Conservation (phyloP, 805 yeast genomes). For the Kazachstania bromeliacearum region DNA sequence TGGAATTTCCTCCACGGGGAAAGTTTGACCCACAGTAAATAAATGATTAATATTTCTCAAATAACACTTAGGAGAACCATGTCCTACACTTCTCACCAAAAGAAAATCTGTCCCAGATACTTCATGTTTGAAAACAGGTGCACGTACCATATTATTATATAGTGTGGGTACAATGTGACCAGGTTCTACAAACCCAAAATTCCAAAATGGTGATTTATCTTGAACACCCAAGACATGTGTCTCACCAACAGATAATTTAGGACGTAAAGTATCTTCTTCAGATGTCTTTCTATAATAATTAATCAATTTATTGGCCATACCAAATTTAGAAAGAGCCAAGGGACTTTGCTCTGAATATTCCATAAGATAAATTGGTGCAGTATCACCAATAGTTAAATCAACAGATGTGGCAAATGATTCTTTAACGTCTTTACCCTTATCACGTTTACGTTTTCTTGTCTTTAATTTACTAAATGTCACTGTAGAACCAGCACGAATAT, state of each 20-base stretch:
- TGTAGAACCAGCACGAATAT: conserved; percentile 66
- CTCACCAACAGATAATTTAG: conserved; percentile 84
- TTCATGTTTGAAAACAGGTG: conserved; percentile 89
- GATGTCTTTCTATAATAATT: conserved; percentile 82
- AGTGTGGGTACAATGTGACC: conserved; percentile 91
- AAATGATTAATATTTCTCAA: conserved; percentile 60
- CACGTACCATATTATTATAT: conserved; percentile 83
- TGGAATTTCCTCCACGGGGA: conserved; percentile 91
- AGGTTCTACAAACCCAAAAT: conserved; percentile 90
- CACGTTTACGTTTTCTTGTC: conserved; percentile 76
- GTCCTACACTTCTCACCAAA: conserved; percentile 69
- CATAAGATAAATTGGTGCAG: conserved; percentile 64
- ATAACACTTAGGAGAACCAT: conserved; percentile 66
- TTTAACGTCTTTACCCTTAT: conserved; percentile 69
- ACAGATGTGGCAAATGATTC: conserved; percentile 63
- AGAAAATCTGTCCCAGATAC: conserved; percentile 70
- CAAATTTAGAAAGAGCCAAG: conserved; percentile 70
- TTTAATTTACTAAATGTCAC: conserved; percentile 70
- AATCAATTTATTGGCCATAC: conserved; percentile 91
- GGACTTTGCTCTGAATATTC: conserved; percentile 92
- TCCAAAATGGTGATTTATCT: conserved; percentile 97
- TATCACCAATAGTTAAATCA: conserved; percentile 78
- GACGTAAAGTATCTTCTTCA: conserved; percentile 76
- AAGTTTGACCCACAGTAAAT: conserved; percentile 83
- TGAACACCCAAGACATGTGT: conserved; percentile 94